Percentiles rank a stretch among this genome's conserved stretches.
Conservation (phyloP, 768 basidiomycete genomes). For the Russula lepida region DNA sequence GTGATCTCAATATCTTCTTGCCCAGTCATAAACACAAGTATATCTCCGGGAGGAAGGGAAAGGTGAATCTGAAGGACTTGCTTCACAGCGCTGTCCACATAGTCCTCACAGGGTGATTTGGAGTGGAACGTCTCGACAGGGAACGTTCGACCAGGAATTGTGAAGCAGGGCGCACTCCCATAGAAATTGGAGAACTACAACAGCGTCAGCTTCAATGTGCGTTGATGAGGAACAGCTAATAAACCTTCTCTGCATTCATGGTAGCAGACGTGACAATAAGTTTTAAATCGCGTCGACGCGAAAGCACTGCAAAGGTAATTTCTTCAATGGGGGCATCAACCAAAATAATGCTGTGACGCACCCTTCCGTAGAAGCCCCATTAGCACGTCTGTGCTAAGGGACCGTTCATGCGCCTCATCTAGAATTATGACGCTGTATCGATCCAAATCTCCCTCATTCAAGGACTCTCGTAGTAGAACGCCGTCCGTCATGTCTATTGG, state of each 20-base stretch:
- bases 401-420: slow-evolving; percentile 98
- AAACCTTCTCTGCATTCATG: slow-evolving; percentile 98
- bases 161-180: slow-evolving; percentile 90
- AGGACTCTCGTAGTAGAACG: slow-evolving; percentile 92
- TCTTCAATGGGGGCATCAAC: neutral
- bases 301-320: slow-evolving; percentile 43
- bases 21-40: slow-evolving; percentile 98
- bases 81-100: slow-evolving; percentile 96
- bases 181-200: slow-evolving; percentile 93
- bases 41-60: slow-evolving; percentile 86
- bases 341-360: slow-evolving; percentile 32
- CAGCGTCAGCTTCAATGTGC: neutral
- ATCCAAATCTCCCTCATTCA: slow-evolving; percentile 98
- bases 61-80: slow-evolving; percentile 96
- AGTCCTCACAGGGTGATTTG: slow-evolving; percentile 98
- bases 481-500: slow-evolving; percentile 94
- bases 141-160: slow-evolving; percentile 91
- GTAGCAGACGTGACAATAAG: slow-evolving; percentile 98
- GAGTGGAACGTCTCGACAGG: slow-evolving; percentile 95
- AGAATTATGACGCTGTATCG: slow-evolving; percentile 94
- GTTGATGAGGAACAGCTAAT: neutral
- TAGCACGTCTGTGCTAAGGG: slow-evolving; percentile 92
- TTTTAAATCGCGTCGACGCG: slow-evolving; percentile 85
- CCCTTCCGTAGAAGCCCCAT: slow-evolving; percentile 96
- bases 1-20: slow-evolving; percentile 99